Percentiles rank a stretch among this genome's conserved stretches.
phyloP scores from a whole-genome alignment of 202 grass and related monocot genomes.

The Schoenoplectus tabernaemontani region DNA sequence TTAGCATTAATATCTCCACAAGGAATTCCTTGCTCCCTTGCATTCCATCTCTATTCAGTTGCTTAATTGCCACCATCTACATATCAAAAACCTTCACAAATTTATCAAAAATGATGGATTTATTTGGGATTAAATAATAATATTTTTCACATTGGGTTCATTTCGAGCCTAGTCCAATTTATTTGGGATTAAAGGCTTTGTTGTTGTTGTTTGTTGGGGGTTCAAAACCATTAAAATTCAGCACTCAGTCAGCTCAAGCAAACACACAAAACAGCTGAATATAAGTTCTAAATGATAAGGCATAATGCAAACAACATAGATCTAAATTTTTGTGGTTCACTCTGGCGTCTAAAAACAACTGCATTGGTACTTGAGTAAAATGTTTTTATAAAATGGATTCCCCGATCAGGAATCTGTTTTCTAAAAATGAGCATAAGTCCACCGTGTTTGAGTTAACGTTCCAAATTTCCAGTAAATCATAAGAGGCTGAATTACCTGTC shows the following conservation, averaged over 20 bases:
- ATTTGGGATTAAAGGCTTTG: too few relatives aligned
- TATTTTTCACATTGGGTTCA: too few relatives aligned
- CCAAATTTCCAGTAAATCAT: neutral
- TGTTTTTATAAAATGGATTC: too few relatives aligned
- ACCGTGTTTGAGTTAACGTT: too few relatives aligned
- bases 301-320: neutral
- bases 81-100: slow-evolving; percentile 10
- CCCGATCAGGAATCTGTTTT: too few relatives aligned
- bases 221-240: too few relatives aligned
- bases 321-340: neutral
- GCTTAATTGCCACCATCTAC: slow-evolving; percentile 90
- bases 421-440: too few relatives aligned
- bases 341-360: neutral
- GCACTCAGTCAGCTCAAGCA: neutral
- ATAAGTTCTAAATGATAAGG: too few relatives aligned
- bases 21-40: slow-evolving; percentile 90
- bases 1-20: slow-evolving; percentile 92
- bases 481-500: slow-evolving; percentile 36
- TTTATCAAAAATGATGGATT: neutral
- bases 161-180: too few relatives aligned
- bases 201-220: too few relatives aligned
- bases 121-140: too few relatives aligned
- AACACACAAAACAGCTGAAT: too few relatives aligned
- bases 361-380: neutral
- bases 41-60: slow-evolving; percentile 58